Evolutionary conservation across 768 basidiomycete genomes (phyloP), one percentile per base, ranked within the genome.

Genomic region (Rhizopogon vinicolor): DNA sequence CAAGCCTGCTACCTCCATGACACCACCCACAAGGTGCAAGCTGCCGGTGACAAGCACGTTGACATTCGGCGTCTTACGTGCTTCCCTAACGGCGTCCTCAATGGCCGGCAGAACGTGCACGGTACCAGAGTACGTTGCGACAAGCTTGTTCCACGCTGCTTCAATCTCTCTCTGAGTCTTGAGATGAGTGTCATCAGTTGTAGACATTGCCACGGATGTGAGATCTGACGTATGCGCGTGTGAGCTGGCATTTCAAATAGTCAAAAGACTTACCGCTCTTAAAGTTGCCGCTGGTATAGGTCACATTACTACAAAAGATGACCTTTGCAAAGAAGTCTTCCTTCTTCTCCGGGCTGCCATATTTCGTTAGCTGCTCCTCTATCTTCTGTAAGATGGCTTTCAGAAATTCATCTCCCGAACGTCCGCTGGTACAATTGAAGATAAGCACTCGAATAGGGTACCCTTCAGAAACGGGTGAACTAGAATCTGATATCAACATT

Each of bases 231-330:
- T 41, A 13, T 35, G 53, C 18, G 41, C 10, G 61, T 31, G 48
- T 52, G 29, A 56, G 18, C 22, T 19, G 12, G 8, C 35, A 33
- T 64, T 16, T 43, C 2, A 44, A 35, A 48, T 14, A 19, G 5
- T 41, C 14, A 10, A 33, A 35, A 57, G 18, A 65, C 81, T 68
- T 62, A 93, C 96, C 96, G 51, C 91, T 89, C 75, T 98, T 98
- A 67, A 85, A 98, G 33, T 79, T 76, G 0, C 97, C 97, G 59
- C 91, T 86, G 1, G 83, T 79, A 65, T 96, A 99, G 0, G 97
- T 99, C 33, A 97, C 89, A 68, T 98, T 99, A 46, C 93, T 86
- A 72, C 95, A 98, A 71, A 99, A 98, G 44, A 98, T 83, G 55
- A 95, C 90, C 49, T 86, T 81, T 64, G 92, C 82, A 61, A 97